A percentile compares a stretch with the other conserved stretches of the same genome.
Evolutionary conservation across 2,329 filamentous ascomycete genomes (phyloP).

Genomic region (Chaetomium sp.): DNA sequence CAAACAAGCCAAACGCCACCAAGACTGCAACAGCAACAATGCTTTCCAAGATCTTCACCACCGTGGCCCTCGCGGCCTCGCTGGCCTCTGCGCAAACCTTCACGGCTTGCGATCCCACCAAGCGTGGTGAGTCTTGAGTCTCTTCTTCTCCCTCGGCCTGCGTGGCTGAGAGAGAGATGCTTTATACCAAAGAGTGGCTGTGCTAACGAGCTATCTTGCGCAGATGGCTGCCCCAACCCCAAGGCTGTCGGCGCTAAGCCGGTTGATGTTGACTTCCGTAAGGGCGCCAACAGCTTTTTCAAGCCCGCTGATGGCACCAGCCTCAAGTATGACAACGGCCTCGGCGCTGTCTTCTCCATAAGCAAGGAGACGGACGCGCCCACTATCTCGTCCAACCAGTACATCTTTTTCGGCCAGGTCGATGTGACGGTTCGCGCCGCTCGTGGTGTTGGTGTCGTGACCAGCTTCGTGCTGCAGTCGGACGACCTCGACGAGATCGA

Average conservation of each 20-base stretch:
- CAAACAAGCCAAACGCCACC: neutral
- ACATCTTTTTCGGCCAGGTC: constrained; percentile 93
- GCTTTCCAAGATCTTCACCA: constrained; percentile 42
- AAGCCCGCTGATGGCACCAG: constrained; percentile 40
- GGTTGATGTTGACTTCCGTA: constrained; percentile 64
- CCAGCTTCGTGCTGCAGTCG: constrained; percentile 82
- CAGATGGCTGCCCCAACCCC: constrained; percentile 59
- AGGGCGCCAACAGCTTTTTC: constrained; percentile 58
- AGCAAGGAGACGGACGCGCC: constrained; percentile 58
- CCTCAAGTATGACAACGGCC: constrained; percentile 38
- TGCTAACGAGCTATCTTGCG: constrained; percentile 1
- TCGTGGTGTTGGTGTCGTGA: constrained; percentile 78
- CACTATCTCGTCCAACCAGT: constrained; percentile 71
- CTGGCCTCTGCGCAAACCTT: constrained; percentile 50
- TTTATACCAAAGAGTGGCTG: neutral
- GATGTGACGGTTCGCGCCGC: constrained; percentile 74
- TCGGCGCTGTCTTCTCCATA: constrained; percentile 60
- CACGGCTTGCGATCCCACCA: constrained; percentile 49
- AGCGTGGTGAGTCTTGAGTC: constrained; percentile 31
- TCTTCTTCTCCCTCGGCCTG: neutral
- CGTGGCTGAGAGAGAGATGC: no score
- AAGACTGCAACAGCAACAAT: constrained; percentile 27
- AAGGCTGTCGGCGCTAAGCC: constrained; percentile 63
- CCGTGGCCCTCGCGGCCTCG: constrained; percentile 44
- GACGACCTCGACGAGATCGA: constrained; percentile 92